These are phyloP conservation scores for Wickerhamomyces rabaulensis DNA, from an alignment of 805 yeast species.

Conservation along the genomic window DNA sequence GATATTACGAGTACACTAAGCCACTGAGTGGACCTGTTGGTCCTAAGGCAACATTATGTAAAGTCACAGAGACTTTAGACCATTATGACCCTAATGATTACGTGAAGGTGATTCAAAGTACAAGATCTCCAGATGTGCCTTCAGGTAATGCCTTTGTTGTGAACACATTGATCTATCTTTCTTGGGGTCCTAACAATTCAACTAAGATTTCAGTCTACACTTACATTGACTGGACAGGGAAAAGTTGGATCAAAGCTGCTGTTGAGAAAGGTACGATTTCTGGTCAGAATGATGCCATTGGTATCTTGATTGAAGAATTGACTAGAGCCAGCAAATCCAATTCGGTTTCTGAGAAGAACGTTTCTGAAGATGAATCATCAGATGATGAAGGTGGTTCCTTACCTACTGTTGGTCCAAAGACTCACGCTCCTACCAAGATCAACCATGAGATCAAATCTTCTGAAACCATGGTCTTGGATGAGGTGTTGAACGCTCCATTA, in stretches of 20 bases:
- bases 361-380: constrained; percentile 14
- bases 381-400: constrained; percentile 14
- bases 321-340: constrained; percentile 6
- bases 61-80: constrained; percentile 54
- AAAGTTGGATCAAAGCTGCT: constrained; percentile 73
- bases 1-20: constrained; percentile 55
- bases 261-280: constrained; percentile 70
- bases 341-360: constrained; percentile 5
- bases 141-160: constrained; percentile 66
- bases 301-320: constrained; percentile 41
- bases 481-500: constrained; percentile 52
- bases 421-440: constrained; percentile 41
- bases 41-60: constrained; percentile 69
- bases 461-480: constrained; percentile 49
- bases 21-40: constrained; percentile 68
- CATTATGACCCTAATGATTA: constrained; percentile 42
- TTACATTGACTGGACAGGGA: constrained; percentile 63
- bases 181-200: constrained; percentile 57
- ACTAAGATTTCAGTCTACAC: constrained; percentile 52
- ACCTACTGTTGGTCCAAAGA: constrained; percentile 30
- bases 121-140: constrained; percentile 80
- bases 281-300: constrained; percentile 62
- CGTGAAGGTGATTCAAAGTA: constrained; percentile 48
- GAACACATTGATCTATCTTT: constrained; percentile 48
- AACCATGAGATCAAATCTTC: constrained; percentile 38